Base-by-base conservation (phyloP, 345 rosid genomes). In the Alliaria petiolata region DNA sequence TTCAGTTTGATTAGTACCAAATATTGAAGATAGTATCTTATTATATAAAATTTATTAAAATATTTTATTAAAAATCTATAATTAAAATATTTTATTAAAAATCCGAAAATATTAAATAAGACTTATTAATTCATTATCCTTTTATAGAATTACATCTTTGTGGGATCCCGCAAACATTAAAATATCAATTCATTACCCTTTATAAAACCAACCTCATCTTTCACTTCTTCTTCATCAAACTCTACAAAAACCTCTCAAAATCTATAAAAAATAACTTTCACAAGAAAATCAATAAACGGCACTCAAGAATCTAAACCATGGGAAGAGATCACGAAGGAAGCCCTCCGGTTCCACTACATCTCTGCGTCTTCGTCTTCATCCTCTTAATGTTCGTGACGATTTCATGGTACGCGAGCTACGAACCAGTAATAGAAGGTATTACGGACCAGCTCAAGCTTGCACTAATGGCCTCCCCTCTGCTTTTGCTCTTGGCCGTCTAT, bases 351-450 rank as follows among this genome's bases (percentile, higher is more conserved):
- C 88, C 86, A 2, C 2, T 78, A 39, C 88, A 84, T 74, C 84
- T 84, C 0, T 83, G 80, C 50, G 81, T 81, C 82, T 84, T 86
- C 78, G 7, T 80, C 15, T 2, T 80, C 15, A 78, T 81, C 47
- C 71, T 86, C 58, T 11, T 86, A 1, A 69, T 77, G 75, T 72
- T 86, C 34, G 36, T 84, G 3, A 75, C 78, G 0, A 38, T 86
- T 8, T 71, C 85, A 13, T 86, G 88, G 91, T 83, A 84, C 77
- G 60, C 69, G 12, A 84, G 80, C 74, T 81, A 84, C 62, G 85
- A 84, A 74, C 80, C 86, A 2, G 61, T 83, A 20, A 10, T 86
- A 1, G 88, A 86, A 61, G 68, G 80, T 59, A 2, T 80, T 30
- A 52, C 84, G 11, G 80, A 83, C 8, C 91, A 84, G 61, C 58